phyloP scores from a whole-genome alignment of 2,329 filamentous ascomycete genomes.

The Calonectria leucothoes region DNA sequence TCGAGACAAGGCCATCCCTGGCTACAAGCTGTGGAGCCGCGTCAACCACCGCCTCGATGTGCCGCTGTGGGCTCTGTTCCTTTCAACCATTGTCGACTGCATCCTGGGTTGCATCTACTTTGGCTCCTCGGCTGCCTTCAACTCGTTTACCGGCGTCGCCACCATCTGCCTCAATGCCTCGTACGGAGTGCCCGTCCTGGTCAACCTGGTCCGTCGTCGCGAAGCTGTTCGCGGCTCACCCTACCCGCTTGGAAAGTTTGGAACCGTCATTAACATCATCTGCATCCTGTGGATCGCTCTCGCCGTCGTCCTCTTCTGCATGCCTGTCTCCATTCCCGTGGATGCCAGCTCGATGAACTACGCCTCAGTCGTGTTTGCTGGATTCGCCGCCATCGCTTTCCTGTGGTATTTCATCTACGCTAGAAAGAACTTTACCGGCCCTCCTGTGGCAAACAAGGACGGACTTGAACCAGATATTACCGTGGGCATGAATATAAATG shows the following conservation, averaged over 20 bases:
- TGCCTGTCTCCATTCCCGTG: constrained; percentile 74
- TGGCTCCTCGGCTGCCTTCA: constrained; percentile 81
- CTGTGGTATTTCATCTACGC: constrained; percentile 73
- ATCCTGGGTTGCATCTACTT: constrained; percentile 84
- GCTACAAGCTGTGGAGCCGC: constrained; percentile 72
- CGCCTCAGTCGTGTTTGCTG: constrained; percentile 73
- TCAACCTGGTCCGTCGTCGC: constrained; percentile 75
- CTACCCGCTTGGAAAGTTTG: constrained; percentile 77
- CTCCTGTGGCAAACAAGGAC: constrained; percentile 42
- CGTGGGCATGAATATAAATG: background rate
- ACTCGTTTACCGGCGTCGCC: constrained; percentile 82
- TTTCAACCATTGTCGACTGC: constrained; percentile 77
- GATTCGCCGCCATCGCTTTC: constrained; percentile 69
- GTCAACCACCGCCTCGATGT: constrained; percentile 76
- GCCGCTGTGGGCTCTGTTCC: constrained; percentile 75
- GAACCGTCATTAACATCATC: constrained; percentile 74
- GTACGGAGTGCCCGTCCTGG: constrained; percentile 80
- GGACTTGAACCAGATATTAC: constrained; percentile 30
- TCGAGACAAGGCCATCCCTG: constrained; percentile 79
- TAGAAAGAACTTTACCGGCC: constrained; percentile 72
- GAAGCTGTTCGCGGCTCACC: constrained; percentile 72
- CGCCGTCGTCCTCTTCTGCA: constrained; percentile 79
- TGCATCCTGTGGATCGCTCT: constrained; percentile 79
- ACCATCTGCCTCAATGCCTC: constrained; percentile 82
- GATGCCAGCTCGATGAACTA: constrained; percentile 72